These are phyloP conservation scores for Flaveria floridana DNA, from an alignment of 140 eudicot genomes.

Conservation along the genomic window DNA sequence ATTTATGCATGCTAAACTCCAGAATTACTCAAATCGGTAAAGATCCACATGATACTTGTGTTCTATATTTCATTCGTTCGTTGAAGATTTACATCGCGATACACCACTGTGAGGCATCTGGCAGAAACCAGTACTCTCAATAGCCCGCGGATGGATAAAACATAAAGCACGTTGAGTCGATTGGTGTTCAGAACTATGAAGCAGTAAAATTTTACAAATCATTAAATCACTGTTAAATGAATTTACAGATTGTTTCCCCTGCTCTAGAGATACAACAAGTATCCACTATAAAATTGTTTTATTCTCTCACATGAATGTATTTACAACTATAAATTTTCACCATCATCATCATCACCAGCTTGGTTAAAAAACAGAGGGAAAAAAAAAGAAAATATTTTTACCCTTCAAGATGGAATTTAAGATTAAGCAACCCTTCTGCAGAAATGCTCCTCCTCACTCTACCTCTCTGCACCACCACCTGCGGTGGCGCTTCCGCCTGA, in stretches of 20 bases:
- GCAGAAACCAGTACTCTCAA: too few relatives aligned
- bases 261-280: slow-evolving; percentile 33
- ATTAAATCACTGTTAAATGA: slow-evolving; percentile 15
- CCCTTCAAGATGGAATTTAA: slow-evolving; percentile 66
- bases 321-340: slow-evolving; percentile 34
- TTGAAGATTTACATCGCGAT: too few relatives aligned
- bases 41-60: too few relatives aligned
- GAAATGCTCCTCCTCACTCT: slow-evolving; percentile 81
- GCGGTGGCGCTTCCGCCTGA: slow-evolving; percentile 70
- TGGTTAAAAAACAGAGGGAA: not conserved
- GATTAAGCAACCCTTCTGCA: slow-evolving; percentile 83
- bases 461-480: slow-evolving; percentile 49
- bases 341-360: slow-evolving; percentile 30
- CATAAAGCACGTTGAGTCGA: too few relatives aligned
- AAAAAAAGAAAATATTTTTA: slow-evolving; percentile 5
- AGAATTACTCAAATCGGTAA: too few relatives aligned
- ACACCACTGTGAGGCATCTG: too few relatives aligned
- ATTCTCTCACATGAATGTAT: slow-evolving; percentile 38
- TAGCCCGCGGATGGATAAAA: too few relatives aligned
- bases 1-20: too few relatives aligned
- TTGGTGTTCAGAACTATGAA: not conserved
- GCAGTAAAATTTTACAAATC: slow-evolving; percentile 24
- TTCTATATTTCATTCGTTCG: too few relatives aligned
- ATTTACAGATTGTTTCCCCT: slow-evolving; percentile 23
- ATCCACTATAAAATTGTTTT: slow-evolving; percentile 22